Evolutionary conservation across 345 rosid genomes (phyloP).

Genomic region (Eucalyptus caleyi): DNA sequence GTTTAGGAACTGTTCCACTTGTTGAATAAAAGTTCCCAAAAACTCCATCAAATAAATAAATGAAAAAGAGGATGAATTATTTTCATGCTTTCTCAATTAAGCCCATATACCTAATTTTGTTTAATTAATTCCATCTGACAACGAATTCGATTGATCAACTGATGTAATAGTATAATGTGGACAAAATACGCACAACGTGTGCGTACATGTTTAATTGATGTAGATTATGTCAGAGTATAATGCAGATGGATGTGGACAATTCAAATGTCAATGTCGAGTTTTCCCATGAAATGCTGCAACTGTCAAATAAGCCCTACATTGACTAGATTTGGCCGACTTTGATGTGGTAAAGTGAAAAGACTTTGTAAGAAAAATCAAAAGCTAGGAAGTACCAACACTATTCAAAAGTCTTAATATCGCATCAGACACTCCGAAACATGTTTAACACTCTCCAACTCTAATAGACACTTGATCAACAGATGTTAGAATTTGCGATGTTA

Average conservation of each 20-base stretch:
- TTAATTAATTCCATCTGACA: background rate
- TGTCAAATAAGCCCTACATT: background rate
- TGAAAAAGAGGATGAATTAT: background rate
- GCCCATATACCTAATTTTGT: background rate
- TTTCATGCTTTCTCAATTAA: background rate
- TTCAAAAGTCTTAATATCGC: fast-evolving
- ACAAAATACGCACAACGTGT: too few species aligned
- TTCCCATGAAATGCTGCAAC: background rate
- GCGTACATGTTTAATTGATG: too few species aligned
- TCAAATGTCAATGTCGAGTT: background rate
- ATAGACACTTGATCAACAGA: fast-evolving
- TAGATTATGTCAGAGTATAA: too few species aligned
- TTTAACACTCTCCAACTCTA: too few species aligned
- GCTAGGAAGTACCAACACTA: fast-evolving
- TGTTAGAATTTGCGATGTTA: fast-evolving
- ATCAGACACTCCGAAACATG: fast-evolving
- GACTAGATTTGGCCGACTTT: background rate
- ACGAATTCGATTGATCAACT: background rate
- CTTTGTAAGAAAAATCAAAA: too few species aligned
- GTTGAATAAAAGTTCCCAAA: background rate
- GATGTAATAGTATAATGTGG: too few species aligned
- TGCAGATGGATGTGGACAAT: background rate
- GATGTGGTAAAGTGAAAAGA: too few species aligned
- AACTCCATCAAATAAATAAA: background rate
- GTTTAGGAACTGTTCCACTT: background rate